Percentiles rank a stretch among this genome's conserved stretches.
phyloP scores from a whole-genome alignment of 2,329 filamentous ascomycete species.

The Neospermospora avenae region DNA sequence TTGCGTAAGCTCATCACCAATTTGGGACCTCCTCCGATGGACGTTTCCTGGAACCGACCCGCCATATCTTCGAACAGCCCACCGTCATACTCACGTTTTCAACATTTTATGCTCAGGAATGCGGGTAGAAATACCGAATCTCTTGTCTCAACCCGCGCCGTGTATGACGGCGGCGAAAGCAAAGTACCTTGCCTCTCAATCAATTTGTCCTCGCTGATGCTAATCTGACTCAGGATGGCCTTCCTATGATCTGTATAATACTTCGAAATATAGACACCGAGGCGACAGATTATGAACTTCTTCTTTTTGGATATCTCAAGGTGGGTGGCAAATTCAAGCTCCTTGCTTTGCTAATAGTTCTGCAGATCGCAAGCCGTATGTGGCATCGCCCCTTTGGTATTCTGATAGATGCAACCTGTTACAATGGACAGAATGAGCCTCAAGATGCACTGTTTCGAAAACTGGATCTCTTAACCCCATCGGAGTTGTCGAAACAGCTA shows the following conservation, averaged over 20 bases:
- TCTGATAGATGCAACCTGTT: conserved; percentile 67
- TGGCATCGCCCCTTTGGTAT: conserved; percentile 69
- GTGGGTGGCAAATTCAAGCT: conserved; percentile 36
- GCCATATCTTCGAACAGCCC: conserved; percentile 62
- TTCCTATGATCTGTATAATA: conserved; percentile 67
- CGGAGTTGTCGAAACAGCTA: conserved; percentile 57
- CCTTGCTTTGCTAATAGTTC: background rate
- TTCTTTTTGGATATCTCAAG: conserved; percentile 67
- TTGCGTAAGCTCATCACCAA: conserved; percentile 61
- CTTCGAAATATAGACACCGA: conserved; percentile 65
- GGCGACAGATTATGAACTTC: conserved; percentile 61
- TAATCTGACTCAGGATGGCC: conserved; percentile 49
- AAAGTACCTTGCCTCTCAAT: conserved; percentile 43
- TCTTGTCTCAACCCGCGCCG: conserved; percentile 59
- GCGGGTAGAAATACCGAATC: conserved; percentile 64
- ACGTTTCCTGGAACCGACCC: conserved; percentile 67
- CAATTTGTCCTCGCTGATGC: background rate
- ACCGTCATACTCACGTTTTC: conserved; percentile 63
- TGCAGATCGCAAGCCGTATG: conserved; percentile 62
- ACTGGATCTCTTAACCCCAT: conserved; percentile 59
- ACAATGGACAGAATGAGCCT: conserved; percentile 63
- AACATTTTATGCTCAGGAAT: conserved; percentile 70
- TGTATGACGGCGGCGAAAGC: conserved; percentile 69
- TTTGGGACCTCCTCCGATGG: conserved; percentile 63
- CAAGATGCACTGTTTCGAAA: conserved; percentile 64